Evolutionary conservation across 306 rosid genomes (phyloP), one percentile per base, ranked within the genome.

Genomic region (Pterocarpus macrocarpus): DNA sequence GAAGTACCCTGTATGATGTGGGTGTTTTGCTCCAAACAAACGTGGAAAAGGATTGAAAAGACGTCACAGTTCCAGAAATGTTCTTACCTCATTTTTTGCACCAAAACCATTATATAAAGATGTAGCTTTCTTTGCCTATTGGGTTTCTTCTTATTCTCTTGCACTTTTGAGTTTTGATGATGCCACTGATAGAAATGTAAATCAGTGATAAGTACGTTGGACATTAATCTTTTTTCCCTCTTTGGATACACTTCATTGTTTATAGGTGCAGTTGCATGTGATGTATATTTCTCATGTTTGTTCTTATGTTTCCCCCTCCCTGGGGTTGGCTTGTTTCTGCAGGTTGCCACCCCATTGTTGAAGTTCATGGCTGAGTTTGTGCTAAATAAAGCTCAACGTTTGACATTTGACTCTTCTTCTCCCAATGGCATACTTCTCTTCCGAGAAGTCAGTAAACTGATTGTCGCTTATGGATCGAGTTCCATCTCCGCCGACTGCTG

Each of bases 371-470:
- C 98, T 28, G 99, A 96, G 90, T 96, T 96, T 88, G 99, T 90
- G 86, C 79, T 83, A 75, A 96, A 96, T 90, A 96, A 96, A 92
- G 94, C 98, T 80, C 99, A 96, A 66, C 96, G 99, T 64, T 85
- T 96, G 92, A 96, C 97, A 58, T 96, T 96, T 81, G 99, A 93
- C 85, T 93, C 99, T 63, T 96, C 98, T 76, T 96, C 99, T 87
- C 99, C 99, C 62, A 96, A 96, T 86, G 99, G 99, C 84, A 96
- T 96, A 84, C 99, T 96, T 88, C 89, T 96, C 79, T 96, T 96
- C 83, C 97, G 99, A 57, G 99, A 96, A 96, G 97, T 96, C 78
- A 93, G 99, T 81, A 96, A 93, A 89, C 49, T 96, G 86, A 84
- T 96, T 71, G 98, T 96, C 67, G 94, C 99, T 7, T 96, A 93